phyloP scores from a whole-genome alignment of 116 monocot genomes.

The Thalassia testudinum region DNA sequence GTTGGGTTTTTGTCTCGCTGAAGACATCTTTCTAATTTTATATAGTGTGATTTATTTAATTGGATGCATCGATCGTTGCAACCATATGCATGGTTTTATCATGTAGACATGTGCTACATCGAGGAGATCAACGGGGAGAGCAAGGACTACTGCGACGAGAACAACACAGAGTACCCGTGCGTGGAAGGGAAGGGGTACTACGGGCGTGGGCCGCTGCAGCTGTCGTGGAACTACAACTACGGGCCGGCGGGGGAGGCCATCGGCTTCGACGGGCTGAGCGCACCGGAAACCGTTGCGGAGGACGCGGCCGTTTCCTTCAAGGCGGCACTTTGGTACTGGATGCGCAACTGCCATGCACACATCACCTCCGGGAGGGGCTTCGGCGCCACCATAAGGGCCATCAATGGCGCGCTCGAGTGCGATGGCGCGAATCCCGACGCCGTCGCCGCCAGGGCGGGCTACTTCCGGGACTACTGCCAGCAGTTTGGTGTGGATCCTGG shows the following conservation, averaged over 20 bases:
- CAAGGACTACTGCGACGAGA: conserved; percentile 7
- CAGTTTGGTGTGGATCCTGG: conserved; percentile 2
- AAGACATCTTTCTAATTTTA: no score
- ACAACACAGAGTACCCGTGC: conserved; percentile 11
- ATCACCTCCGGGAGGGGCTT: conserved; percentile 35
- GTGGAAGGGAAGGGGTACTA: conserved; percentile 13
- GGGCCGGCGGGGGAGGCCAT: conserved; percentile 15
- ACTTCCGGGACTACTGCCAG: conserved; percentile 6
- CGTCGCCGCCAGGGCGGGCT: conserved; percentile 4
- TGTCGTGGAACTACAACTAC: conserved; percentile 32
- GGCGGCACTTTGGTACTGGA: conserved; percentile 43
- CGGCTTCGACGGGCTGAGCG: conserved; percentile 32
- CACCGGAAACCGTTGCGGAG: conserved; percentile 25
- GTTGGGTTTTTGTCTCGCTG: no score
- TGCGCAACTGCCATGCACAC: conserved; percentile 15
- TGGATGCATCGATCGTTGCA: background rate
- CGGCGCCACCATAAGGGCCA: conserved; percentile 28
- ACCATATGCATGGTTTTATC: background rate
- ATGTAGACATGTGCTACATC: conserved; percentile 7
- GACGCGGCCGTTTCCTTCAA: conserved; percentile 24
- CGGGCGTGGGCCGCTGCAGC: conserved; percentile 22
- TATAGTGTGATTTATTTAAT: no score
- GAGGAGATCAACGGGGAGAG: conserved; percentile 15
- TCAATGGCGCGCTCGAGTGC: conserved; percentile 10
- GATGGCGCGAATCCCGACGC: background rate